These are phyloP conservation scores for Mycena latifolia DNA, from an alignment of 768 basidiomycete genomes.

Conservation along the genomic window DNA sequence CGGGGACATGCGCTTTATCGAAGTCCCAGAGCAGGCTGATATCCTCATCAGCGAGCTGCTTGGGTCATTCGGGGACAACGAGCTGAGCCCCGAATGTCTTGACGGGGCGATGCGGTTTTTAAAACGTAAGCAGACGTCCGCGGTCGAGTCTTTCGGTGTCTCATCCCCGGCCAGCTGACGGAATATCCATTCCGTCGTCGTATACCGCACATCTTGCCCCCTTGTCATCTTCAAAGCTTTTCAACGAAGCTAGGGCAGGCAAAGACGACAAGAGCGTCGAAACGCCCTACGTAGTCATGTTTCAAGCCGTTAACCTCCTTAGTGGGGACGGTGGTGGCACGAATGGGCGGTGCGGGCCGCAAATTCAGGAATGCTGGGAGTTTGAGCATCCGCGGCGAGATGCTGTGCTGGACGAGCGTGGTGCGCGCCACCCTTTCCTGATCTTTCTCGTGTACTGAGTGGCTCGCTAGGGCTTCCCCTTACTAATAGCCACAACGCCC, in stretches of 20 bases:
- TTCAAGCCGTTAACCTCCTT: constrained; percentile 91
- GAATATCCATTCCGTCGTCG: constrained; percentile 96
- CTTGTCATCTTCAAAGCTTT: constrained; percentile 92
- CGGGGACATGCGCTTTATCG: constrained; percentile 92
- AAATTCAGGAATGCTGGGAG: constrained; percentile 96
- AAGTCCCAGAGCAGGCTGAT: constrained; percentile 89
- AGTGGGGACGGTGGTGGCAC: constrained; percentile 78
- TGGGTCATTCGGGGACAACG: constrained; percentile 98
- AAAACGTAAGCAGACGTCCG: constrained; percentile 71
- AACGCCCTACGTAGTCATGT: constrained; percentile 99
- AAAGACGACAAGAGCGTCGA: constrained; percentile 83
- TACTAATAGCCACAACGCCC: constrained; percentile 97
- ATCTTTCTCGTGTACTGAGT: constrained; percentile 9
- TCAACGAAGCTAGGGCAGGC: constrained; percentile 79
- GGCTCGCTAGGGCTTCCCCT: constrained; percentile 78
- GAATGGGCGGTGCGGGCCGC: constrained; percentile 79
- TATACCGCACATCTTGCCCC: constrained; percentile 97
- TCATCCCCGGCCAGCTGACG: constrained; percentile 69
- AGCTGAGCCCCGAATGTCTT: constrained; percentile 97
- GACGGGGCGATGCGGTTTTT: constrained; percentile 96
- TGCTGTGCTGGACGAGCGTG: constrained; percentile 76
- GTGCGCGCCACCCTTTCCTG: constrained; percentile 52
- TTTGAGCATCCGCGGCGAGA: constrained; percentile 95
- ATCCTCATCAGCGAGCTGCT: constrained; percentile 96
- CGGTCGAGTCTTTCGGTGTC: background rate